These are phyloP conservation scores for Talaromyces liani DNA, from an alignment of 495 filamentous ascomycete genomes.

Conservation along the genomic window DNA sequence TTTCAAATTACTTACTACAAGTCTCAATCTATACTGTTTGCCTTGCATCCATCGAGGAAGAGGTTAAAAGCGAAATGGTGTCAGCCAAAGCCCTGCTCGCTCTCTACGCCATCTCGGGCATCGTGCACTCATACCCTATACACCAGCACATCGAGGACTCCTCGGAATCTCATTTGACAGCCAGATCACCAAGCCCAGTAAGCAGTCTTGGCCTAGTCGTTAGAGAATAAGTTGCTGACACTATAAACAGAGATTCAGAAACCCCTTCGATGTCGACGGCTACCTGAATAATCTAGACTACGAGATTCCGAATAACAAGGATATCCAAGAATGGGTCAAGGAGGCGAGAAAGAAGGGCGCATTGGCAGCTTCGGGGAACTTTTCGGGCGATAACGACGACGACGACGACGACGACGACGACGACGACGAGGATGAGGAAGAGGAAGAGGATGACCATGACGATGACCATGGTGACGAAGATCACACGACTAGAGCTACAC, in stretches of 20 bases:
- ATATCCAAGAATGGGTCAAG: constrained; percentile 6
- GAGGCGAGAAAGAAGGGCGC: constrained; percentile 5
- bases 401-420: not conserved
- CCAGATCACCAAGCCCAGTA: not conserved
- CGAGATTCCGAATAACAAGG: constrained; percentile 5
- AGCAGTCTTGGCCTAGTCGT: not conserved
- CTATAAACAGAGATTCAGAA: not conserved
- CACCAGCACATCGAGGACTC: not conserved
- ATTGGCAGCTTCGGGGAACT: not conserved
- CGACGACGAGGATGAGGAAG: not conserved
- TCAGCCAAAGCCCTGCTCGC: not conserved
- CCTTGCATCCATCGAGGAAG: not conserved
- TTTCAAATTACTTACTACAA: not conserved
- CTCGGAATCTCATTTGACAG: not conserved
- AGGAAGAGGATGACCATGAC: not conserved
- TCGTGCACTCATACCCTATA: not conserved
- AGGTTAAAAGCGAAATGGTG: not conserved
- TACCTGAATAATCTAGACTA: constrained; percentile 1
- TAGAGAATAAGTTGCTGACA: not conserved
- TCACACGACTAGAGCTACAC: not conserved
- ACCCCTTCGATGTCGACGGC: constrained; percentile 4
- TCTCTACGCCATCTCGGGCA: not conserved
- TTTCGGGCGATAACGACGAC: not conserved
- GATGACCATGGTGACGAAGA: not conserved
- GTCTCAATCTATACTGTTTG: not conserved